phyloP scores from a whole-genome alignment of 441 rosid genomes.

The Flueggea neowawraea region DNA sequence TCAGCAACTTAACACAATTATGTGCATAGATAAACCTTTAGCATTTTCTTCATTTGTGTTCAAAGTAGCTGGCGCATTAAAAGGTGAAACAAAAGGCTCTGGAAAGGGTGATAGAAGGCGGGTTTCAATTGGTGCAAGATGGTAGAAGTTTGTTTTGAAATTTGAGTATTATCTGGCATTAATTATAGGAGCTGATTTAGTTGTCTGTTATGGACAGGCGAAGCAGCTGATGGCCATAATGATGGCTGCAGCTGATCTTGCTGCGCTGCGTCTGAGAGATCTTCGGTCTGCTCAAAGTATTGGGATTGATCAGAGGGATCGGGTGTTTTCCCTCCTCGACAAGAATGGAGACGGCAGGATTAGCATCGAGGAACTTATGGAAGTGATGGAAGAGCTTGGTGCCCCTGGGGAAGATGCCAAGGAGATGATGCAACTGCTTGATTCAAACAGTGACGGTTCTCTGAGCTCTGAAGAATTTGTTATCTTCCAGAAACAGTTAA shows the following conservation, averaged over 20 bases:
- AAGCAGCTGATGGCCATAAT: constrained; percentile 86
- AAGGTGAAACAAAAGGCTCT: no score
- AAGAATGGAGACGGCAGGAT: constrained; percentile 97
- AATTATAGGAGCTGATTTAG: constrained; percentile 3
- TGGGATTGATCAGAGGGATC: constrained; percentile 55
- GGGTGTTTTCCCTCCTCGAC: constrained; percentile 74
- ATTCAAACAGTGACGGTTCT: constrained; percentile 93
- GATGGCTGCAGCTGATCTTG: constrained; percentile 97
- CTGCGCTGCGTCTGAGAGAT: constrained; percentile 88
- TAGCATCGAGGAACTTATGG: constrained; percentile 90
- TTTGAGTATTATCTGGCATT: neutral
- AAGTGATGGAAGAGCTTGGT: constrained; percentile 98
- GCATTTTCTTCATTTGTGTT: no score
- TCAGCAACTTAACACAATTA: no score
- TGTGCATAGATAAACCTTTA: no score
- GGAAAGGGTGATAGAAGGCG: no score
- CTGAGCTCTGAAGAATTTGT: constrained; percentile 91
- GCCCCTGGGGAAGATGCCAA: constrained; percentile 91
- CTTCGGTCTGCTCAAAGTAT: constrained; percentile 52
- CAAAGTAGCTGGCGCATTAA: no score
- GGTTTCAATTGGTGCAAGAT: no score
- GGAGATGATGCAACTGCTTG: constrained; percentile 96
- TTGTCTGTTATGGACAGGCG: constrained; percentile 43
- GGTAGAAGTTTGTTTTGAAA: no score
- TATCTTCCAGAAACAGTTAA: constrained; percentile 80